Evolutionary conservation across 768 basidiomycete species (phyloP), one percentile per base, ranked within the genome.

Genomic region (Tulasnella sp.): DNA sequence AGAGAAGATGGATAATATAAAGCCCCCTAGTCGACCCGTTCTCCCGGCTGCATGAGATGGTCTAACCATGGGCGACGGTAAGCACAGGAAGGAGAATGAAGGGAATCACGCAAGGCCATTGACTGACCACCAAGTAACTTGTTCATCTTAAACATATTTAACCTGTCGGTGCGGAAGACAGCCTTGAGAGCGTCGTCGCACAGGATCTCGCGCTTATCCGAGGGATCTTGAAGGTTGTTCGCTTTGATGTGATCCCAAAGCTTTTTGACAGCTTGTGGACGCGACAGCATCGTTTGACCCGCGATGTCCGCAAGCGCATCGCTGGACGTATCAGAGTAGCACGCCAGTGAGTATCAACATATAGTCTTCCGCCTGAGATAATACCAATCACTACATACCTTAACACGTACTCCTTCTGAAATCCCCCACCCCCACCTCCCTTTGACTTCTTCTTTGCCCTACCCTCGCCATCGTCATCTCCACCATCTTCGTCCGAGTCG

Each of bases 71-170:
- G 34, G 34, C 34, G 15, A 38, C 15, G 34, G 34, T 38, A 38
- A 38, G 34, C 34, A 7, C 34, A 15, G 15, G 34, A 15, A 5
- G 34, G 15, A 38, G 34, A 38, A n/a, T n/a, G n/a, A n/a, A n/a
- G 34, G 15, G 34, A 7, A 15, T 38, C 34, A 15, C 34, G 5
- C 34, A 38, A 38, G 15, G 34, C 7, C 34, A 5, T 15, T 5
- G 15, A 63, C 80, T 60, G 57, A 91, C 85, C 83, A 68, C 86
- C 85, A 59, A 94, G 73, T 25, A 85, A 78, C 71, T 93, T 91
- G 77, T 93, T 94, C 92, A 94, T 94, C 64, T 76, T 82, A 73
- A 94, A 93, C 90, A 93, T 93, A 71, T 89, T 82, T 59, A 96
- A 80, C 61, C 67, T 65, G 63, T 90, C 86, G 11, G 80, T 78